Evolutionary conservation across 2,329 filamentous ascomycete genomes (phyloP).

Genomic region (Aspergillus tamarii): DNA sequence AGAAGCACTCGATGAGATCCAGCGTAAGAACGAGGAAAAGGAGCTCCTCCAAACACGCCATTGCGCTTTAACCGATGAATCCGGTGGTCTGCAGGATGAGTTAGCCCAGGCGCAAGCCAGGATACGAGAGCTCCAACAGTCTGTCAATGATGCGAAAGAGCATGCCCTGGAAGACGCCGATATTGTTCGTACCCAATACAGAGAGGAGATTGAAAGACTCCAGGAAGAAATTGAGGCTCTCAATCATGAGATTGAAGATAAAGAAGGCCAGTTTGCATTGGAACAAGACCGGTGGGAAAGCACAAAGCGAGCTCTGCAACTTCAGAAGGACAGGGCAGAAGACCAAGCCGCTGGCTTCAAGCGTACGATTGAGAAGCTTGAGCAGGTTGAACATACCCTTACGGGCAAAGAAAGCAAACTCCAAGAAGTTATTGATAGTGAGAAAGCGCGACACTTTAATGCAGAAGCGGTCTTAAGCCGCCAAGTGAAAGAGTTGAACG

Average conservation of each 20-base stretch:
- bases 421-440: constrained; percentile 69
- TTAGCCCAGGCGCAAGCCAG: constrained; percentile 51
- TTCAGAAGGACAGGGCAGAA: constrained; percentile 68
- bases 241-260: constrained; percentile 68
- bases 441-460: constrained; percentile 70
- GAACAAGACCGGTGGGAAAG: constrained; percentile 75
- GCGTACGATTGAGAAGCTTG: constrained; percentile 70
- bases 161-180: constrained; percentile 64
- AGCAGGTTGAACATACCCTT: constrained; percentile 67
- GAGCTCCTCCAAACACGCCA: constrained; percentile 70
- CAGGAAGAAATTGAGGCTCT: constrained; percentile 62
- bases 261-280: constrained; percentile 70
- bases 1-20: constrained; percentile 62
- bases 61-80: constrained; percentile 68
- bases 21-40: constrained; percentile 64
- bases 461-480: constrained; percentile 71
- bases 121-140: constrained; percentile 53
- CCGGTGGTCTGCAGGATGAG: constrained; percentile 67
- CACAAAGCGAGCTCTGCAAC: constrained; percentile 65
- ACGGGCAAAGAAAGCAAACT: constrained; percentile 70
- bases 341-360: constrained; percentile 70
- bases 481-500: constrained; percentile 75
- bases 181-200: constrained; percentile 59
- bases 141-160: constrained; percentile 58
- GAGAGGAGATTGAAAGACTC: constrained; percentile 58